Conservation (phyloP, 2,329 filamentous ascomycete genomes). For the Xylaria sp. region DNA sequence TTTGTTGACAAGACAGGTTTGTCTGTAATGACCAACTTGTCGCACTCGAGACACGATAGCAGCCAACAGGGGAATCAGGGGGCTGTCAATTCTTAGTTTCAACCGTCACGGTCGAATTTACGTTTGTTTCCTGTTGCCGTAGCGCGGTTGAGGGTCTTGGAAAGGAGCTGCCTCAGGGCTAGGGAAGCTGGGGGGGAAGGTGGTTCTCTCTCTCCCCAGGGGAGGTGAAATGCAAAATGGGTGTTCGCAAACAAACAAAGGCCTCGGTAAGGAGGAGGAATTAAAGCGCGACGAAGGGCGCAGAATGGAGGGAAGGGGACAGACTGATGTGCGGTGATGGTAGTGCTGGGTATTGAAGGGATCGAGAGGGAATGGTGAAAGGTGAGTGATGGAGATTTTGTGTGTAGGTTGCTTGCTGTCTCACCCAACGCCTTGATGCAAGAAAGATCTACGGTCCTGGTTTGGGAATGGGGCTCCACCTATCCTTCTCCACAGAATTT, state of each 20-base stretch:
- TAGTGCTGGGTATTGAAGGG: not conserved
- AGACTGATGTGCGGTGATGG: constrained; percentile 7
- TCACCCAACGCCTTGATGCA: constrained; percentile 16
- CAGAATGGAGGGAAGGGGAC: not conserved
- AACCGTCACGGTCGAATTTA: no score
- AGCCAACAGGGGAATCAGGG: not conserved
- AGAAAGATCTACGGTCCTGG: constrained; percentile 16
- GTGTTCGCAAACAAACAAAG: no score
- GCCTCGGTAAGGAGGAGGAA: not conserved
- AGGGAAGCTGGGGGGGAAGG: not conserved
- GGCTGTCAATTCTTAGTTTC: not conserved
- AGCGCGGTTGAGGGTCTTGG: no score
- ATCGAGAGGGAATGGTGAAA: not conserved
- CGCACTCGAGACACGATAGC: not conserved
- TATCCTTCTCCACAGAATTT: constrained; percentile 19
- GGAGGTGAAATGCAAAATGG: no score
- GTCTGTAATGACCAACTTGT: not conserved
- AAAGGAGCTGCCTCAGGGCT: no score
- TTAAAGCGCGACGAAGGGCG: not conserved
- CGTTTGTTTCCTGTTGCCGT: no score
- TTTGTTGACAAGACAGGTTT: not conserved
- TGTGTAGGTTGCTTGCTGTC: constrained; percentile 9
- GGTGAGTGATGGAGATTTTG: constrained; percentile 1
- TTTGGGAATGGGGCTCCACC: constrained; percentile 3
- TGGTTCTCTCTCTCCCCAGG: no score